Base-by-base conservation (phyloP, 352 stramenopile species). In the Phytophthora capsici region DNA sequence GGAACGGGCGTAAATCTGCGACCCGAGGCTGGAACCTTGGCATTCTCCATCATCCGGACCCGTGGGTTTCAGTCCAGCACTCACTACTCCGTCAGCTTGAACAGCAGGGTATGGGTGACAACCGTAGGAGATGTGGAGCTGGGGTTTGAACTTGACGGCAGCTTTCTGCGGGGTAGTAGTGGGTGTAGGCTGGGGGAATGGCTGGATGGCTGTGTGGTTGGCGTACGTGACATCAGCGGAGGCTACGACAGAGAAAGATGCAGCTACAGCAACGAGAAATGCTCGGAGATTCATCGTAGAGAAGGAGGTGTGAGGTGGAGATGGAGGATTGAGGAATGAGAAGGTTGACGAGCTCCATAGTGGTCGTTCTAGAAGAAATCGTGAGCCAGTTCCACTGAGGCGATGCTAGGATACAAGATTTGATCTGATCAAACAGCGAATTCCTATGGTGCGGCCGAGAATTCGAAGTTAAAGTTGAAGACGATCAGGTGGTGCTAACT, bases 121-220 rank as follows among this genome's bases (percentile, higher is more conserved):
- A 5, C 45, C 45, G 1, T 25, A 25, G 13, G n/a, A 23, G 16
- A 51, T 51, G 16, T 36, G n/a, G n/a, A 51, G 23, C 6, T 22
- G 45, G 19, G 45, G 45, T 9, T 51, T 51, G 25, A 36, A 51
- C n/a, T 34, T 34, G 25, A 51, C 26, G 13, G 45, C 45, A 25
- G 25, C 25, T 38, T 37, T 25, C 23, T 51, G 19, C 6, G 25
- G 34, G 4, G 25, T 38, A 14, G 23, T 51, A 9, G 23, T 51
- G n/a, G 45, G 25, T n/a, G 20, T 10, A 7, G 26, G 45, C 14
- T 51, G 45, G 20, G 45, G 13, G 45, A 51, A 51, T 20, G 45
- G 45, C 7, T 38, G 23, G n/a, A 51, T 51, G 14, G 16, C 22
- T 23, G 25, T 51, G 45, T 51, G 45, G 16, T 51, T 25, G 25